Evolutionary conservation across 2,329 filamentous ascomycete species (phyloP), one percentile per base, ranked within the genome.

Genomic region (Hansfordia pulvinata): DNA sequence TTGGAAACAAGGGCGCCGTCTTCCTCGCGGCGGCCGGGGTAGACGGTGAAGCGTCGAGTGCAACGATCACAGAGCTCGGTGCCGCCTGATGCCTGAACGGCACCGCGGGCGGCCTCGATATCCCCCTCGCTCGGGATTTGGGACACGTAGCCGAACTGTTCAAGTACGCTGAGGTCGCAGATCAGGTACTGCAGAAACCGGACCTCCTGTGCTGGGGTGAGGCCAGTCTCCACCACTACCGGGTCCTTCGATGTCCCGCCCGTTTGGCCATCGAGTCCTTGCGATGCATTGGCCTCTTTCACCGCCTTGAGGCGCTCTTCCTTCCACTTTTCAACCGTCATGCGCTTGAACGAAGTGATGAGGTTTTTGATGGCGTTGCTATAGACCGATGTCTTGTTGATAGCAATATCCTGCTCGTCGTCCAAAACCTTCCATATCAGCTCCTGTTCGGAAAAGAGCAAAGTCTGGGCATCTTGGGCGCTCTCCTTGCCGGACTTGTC

Each of bases 41-140:
- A 96, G 4, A 93, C 83, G 43, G 93, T 83, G 43, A 98, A 98
- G 13, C 88, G 75, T 18, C 74, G 73, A 21, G 64, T 64, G 52
- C 90, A 98, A 12, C 90, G 76, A 43, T 93, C 86, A 42, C 90
- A 98, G 26, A 73, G 65, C 53, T 98, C 90, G 64, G 77, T 93
- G 25, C 82, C 82, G 27, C 72, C 67, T 9, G 78, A 69, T 6
- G 72, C 62, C 25, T 69, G 59, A 0, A 83, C 62, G 0, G 75
- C 83, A 22, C 67, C 62, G 18, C 60, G 68, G 1, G 83, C 77
- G 26, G 66, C 62, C 27, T 67, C 57, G 11, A 94, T 68, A 11
- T 83, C 77, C 6, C 65, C 62, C 1, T 67, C 57, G 0, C 69
- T 66, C 0, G 86, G 86, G 2, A 75, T 54, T 4, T 49, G 54